Evolutionary conservation across 331 rosid species (phyloP), one percentile per base, ranked within the genome.

Genomic region (Quercus lobata): DNA sequence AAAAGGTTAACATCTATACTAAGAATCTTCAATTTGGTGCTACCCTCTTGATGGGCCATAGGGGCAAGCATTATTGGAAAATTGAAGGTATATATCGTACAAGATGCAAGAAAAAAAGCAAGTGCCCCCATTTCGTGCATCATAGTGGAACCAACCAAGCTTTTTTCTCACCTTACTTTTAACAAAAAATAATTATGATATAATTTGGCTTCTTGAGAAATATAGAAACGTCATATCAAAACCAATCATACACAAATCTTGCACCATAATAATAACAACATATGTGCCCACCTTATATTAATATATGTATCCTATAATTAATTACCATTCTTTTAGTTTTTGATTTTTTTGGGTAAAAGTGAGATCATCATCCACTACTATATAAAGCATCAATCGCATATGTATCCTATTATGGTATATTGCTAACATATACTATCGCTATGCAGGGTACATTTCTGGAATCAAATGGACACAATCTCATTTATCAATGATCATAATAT

Each of bases 401-500:
- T 49, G 18, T 4, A 49, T 49, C 55, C 55, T 49, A 11, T 49
- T 49, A 49, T 14, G 55, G 55, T 49, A 49, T 49, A 49, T 49
- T 49, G 55, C 55, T 49, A 49, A 49, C 55, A 49, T 49, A 49
- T 49, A 12, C 55, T 49, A 49, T 15, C 55, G 4, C 18, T 14
- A 49, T 1, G 55, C 5, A 49, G 55, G 17, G 17, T 49, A 49
- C 55, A 49, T 49, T 49, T 49, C 4, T 49, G 55, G 55, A 49
- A 77, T 77, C 46, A 21, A 75, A 68, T 32, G 71, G 63, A 65
- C 79, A 57, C 46, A 56, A 30, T 77, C 21, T 41, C 41, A 57
- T 41, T 0, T 9, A 41, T 41, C 49, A 41, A 41, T 41, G 49
- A 41, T 81, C 24, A 52, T 8, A 53, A 73, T 61, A 76, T 68